Base-by-base conservation (phyloP, 306 rosid genomes). In the Oxytropis ochrocephala region DNA sequence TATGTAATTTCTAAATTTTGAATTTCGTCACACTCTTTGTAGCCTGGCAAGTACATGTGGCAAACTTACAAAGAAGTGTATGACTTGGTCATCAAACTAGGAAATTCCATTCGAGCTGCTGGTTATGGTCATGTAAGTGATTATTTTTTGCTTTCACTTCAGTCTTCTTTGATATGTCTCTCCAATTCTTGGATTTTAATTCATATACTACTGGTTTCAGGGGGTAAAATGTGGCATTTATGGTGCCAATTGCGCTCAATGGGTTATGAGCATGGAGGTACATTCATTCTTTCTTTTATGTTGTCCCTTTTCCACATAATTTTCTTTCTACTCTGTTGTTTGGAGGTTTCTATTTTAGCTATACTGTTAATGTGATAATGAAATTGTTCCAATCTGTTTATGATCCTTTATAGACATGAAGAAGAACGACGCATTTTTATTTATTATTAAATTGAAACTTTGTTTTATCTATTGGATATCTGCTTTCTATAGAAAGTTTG, bases 231-330 rank as follows among this genome's bases (percentile, higher is more conserved):
- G 98, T 67, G 98, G 98, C 50, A 88, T 92, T 42, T 92, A 85
- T 77, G 98, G 98, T 47, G 85, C 70, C 82, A 92, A 92, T 67
- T 64, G 85, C 55, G 42, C 96, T 5, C 87, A 86, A 75, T 92
- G 98, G 98, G 79, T 92, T 27, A 79, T 92, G 27, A 89, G 92
- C 89, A 88, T 89, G 98, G 82, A 92, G 95, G 98, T 92, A 77
- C 58, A n/a, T 53, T 55, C 8, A 11, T 57, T 11, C 49, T 72
- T 38, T 11, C 56, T 30, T 72, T 1, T 42, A 3, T 64, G 18
- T 13, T 43, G 51, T 59, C 11, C 58, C 43, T n/a, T 48, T n/a
- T 66, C 36, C 43, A 18, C 24, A 24, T 35, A 27, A 5, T 0
- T 42, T 58, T 18, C 30, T 29, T 53, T 50, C 58, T 41, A 38